A percentile compares a stretch with the other conserved stretches of the same genome.
These are phyloP conservation scores for Exophiala phaeomuriformis DNA, from an alignment of 2,329 filamentous ascomycete genomes.

Conservation along the genomic window DNA sequence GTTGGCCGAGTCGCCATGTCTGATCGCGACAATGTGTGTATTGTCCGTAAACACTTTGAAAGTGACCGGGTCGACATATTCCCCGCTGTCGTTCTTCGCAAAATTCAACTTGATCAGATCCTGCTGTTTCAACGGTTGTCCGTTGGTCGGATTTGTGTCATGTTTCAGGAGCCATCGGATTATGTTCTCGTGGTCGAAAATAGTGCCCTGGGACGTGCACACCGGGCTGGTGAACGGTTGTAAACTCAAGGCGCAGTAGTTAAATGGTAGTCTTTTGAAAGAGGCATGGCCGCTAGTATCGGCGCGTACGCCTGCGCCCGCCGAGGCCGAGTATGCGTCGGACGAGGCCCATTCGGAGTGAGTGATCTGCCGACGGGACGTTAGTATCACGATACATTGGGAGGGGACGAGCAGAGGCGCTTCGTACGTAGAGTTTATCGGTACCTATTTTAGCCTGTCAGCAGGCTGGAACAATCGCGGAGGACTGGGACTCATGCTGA, in stretches of 20 bases:
- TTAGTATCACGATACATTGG: background rate
- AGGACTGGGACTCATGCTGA: conserved; percentile 26
- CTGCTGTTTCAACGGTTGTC: conserved; percentile 65
- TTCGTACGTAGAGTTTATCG: conserved; percentile 44
- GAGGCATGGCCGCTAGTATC: conserved; percentile 49
- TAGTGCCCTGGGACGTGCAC: conserved; percentile 77
- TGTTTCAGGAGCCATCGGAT: conserved; percentile 90
- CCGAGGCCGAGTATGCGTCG: conserved; percentile 78
- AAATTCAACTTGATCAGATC: conserved; percentile 90
- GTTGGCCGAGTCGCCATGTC: conserved; percentile 75
- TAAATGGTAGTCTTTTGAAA: conserved; percentile 90
- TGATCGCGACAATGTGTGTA: conserved; percentile 87
- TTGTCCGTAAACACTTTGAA: conserved; percentile 98
- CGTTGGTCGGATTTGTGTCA: conserved; percentile 83
- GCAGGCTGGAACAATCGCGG: conserved; percentile 10
- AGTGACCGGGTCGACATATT: conserved; percentile 92
- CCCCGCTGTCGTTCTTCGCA: conserved; percentile 80
- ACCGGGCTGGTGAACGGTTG: conserved; percentile 94
- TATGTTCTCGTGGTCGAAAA: conserved; percentile 94
- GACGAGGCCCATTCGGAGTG: conserved; percentile 95
- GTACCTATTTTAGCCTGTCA: conserved; percentile 35
- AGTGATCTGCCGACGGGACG: conserved; percentile 57
- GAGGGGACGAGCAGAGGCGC: background rate
- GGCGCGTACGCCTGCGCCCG: conserved; percentile 58
- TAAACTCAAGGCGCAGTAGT: conserved; percentile 92